Percentiles rank a stretch among this genome's conserved stretches.
These are phyloP conservation scores for Penicillium sp. DNA, from an alignment of 2,329 filamentous ascomycete genomes.

Conservation along the genomic window DNA sequence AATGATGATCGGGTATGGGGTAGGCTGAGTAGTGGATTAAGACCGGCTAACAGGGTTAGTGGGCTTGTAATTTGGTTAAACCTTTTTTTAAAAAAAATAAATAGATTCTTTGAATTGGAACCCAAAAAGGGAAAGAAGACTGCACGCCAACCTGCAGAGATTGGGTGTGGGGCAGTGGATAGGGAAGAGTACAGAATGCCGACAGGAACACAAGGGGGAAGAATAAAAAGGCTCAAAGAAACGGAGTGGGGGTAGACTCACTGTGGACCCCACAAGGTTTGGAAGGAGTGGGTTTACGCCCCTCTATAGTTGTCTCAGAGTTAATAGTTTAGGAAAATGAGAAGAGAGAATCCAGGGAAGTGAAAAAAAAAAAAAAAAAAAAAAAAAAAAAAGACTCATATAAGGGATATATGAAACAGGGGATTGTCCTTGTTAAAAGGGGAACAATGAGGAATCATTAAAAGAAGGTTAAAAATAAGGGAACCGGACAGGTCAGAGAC, in stretches of 20 bases:
- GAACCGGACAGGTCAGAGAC: constrained; percentile 17
- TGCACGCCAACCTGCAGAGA: constrained; percentile 19
- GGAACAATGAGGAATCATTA: constrained; percentile 18
- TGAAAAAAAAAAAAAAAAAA: not conserved
- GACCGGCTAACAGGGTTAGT: constrained; percentile 20
- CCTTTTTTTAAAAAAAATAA: too few species aligned
- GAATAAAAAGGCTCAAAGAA: constrained; percentile 1
- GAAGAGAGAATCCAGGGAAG: not conserved
- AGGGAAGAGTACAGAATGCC: constrained; percentile 23
- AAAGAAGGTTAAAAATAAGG: constrained; percentile 32
- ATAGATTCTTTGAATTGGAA: constrained; percentile 12
- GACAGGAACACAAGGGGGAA: constrained; percentile 14
- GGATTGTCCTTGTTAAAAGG: constrained; percentile 6
- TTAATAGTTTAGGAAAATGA: not conserved
- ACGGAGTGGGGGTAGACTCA: not conserved
- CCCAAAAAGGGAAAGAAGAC: constrained; percentile 12
- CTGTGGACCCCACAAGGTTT: constrained; percentile 13
- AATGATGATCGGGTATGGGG: constrained; percentile 24
- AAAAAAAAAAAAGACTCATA: not conserved
- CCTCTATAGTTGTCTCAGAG: constrained; percentile 12
- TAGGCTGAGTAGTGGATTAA: constrained; percentile 21
- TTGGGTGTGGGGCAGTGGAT: constrained; percentile 25
- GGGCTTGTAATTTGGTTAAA: constrained; percentile 16
- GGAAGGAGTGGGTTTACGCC: constrained; percentile 15
- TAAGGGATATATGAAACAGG: constrained; percentile 2